A percentile compares a stretch with the other conserved stretches of the same genome.
Evolutionary conservation across 768 basidiomycete species (phyloP).

Genomic region (Heimioporus sp.): DNA sequence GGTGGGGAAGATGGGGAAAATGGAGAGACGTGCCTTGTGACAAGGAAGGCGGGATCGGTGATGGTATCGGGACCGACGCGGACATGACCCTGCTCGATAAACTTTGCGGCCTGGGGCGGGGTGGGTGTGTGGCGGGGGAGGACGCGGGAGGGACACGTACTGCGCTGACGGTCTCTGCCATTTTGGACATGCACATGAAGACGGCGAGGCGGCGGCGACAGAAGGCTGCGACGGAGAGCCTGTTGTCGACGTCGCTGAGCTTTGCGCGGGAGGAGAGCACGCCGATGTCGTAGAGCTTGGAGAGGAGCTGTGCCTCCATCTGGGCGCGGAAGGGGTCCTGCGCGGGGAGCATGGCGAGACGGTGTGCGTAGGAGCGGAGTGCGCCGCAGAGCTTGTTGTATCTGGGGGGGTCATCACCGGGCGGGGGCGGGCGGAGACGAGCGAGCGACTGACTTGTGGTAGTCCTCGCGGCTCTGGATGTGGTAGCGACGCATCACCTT

Average conservation of each 20-base stretch:
- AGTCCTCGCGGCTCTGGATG: constrained; percentile 91
- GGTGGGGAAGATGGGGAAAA: neutral
- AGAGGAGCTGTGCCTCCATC: constrained; percentile 84
- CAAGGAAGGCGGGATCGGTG: constrained; percentile 94
- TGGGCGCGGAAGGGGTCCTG: constrained; percentile 84
- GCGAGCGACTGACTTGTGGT: constrained; percentile 63
- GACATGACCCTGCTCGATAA: constrained; percentile 98
- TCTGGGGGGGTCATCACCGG: constrained; percentile 32
- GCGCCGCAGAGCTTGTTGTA: constrained; percentile 96
- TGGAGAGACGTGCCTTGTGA: constrained; percentile 64
- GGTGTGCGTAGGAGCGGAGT: constrained; percentile 81
- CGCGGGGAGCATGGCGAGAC: constrained; percentile 80
- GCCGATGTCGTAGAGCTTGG: constrained; percentile 97
- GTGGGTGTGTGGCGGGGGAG: constrained; percentile 5
- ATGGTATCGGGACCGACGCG: constrained; percentile 95
- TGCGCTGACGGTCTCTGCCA: constrained; percentile 93
- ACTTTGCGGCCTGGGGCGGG: constrained; percentile 79
- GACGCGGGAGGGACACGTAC: constrained; percentile 46
- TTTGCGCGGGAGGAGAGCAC: constrained; percentile 84
- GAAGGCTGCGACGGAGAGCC: constrained; percentile 92
- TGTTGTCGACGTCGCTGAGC: constrained; percentile 90
- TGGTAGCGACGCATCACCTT: constrained; percentile 96
- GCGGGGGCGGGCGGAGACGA: neutral
- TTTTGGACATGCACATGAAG: constrained; percentile 87
- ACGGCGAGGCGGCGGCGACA: constrained; percentile 91